Evolutionary conservation across 495 filamentous ascomycete species (phyloP).

Genomic region (Daldinia vernicosa): DNA sequence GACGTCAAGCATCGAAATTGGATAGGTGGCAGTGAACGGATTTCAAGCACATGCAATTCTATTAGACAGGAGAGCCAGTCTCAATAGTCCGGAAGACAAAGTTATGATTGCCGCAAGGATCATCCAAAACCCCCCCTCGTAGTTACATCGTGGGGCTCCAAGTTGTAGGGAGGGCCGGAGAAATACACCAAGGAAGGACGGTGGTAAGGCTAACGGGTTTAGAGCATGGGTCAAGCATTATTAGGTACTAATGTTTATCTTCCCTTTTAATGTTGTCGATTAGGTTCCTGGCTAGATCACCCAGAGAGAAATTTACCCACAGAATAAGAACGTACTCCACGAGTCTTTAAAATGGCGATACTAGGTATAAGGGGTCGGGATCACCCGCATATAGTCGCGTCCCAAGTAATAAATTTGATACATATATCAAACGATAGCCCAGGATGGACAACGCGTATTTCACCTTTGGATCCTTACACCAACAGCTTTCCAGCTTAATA

Average conservation of each 20-base stretch:
- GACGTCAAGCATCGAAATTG: not conserved
- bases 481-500: not conserved
- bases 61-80: not conserved
- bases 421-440: conserved; percentile 13
- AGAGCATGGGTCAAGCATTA: not conserved
- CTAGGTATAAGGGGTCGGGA: conserved; percentile 13
- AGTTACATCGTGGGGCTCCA: not conserved
- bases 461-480: not conserved
- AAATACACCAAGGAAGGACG: not conserved
- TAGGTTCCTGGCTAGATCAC: not conserved
- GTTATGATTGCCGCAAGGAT: not conserved
- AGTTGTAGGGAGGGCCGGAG: not conserved
- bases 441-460: not conserved
- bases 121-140: not conserved
- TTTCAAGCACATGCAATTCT: not conserved
- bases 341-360: not conserved
- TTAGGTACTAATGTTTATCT: not conserved
- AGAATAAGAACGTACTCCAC: not conserved
- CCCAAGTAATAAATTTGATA: conserved; percentile 30
- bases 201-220: not conserved
- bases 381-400: conserved; percentile 14
- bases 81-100: not conserved
- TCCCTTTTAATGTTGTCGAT: not conserved
- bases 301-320: not conserved
- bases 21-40: not conserved